Evolutionary conservation across 805 yeast species (phyloP), one percentile per base, ranked within the genome.

Genomic region (Danielia oregonensis): DNA sequence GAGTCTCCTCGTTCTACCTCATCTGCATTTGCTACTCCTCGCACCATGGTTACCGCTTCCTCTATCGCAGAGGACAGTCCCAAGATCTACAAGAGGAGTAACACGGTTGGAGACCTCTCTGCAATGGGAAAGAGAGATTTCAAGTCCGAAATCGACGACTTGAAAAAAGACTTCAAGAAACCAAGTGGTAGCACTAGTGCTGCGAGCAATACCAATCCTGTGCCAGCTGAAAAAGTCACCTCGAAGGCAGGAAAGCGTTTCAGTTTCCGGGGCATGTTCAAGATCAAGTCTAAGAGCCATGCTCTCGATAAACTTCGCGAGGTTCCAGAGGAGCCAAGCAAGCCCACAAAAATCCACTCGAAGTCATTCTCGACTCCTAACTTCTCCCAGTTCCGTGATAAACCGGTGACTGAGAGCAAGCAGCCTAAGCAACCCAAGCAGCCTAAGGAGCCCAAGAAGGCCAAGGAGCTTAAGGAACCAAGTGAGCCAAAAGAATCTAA

Each of bases 221-320:
- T 11, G 10, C 40, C 44, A 14, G 21, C 37, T 5, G 29, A 28
- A 2, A n/a, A 41, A 33, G 26, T 49, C 52, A 6, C 25, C 4
- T 29, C 32, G 6, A 26, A 12, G 13, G 18, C 21, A 6, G 22
- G 30, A 47, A 60, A 63, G 33, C 58, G 57, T 38, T 67, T 67
- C 39, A 61, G 68, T 27, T 61, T 67, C 50, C 58, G 55, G 30
- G 53, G 63, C 2, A 50, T 67, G 17, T 66, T 67, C 50, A 64
- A 59, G 39, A 55, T 56, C 40, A 64, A 57, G 39, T 57, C 66
- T 2, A 63, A 58, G 36, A 47, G 37, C 34, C 65, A 58, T 33
- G 44, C 57, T 26, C 44, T 47, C 19, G 34, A 41, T 9, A 38
- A 42, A 21, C 30, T 44, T 24, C 29, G 17, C 15, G 30, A 32